Evolutionary conservation across 306 rosid genomes (phyloP).

Genomic region (Lathyrus sativus): DNA sequence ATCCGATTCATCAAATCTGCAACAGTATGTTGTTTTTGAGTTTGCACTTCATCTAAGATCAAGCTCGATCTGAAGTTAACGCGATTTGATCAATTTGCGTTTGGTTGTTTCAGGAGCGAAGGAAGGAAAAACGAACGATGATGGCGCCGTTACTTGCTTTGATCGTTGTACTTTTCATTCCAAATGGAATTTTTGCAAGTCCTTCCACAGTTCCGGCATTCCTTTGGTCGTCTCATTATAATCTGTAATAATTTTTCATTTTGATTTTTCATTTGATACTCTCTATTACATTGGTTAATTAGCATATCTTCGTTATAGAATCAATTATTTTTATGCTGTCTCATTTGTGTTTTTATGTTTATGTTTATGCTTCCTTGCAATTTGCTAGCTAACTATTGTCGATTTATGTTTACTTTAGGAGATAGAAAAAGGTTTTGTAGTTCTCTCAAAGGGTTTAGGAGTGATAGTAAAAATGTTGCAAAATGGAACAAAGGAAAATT

Average conservation of each 20-base stretch:
- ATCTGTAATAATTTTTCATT: constrained; percentile 23
- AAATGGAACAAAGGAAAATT: constrained; percentile 2
- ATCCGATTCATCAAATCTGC: background rate
- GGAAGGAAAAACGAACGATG: constrained; percentile 23
- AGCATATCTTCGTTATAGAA: background rate
- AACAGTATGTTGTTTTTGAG: background rate
- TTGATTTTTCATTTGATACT: background rate
- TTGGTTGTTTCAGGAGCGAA: constrained; percentile 34
- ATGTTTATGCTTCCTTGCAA: background rate
- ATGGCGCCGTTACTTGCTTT: constrained; percentile 46
- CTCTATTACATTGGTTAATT: background rate
- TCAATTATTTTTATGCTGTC: background rate
- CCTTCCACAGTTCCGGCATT: constrained; percentile 83
- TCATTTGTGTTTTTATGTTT: constrained; percentile 21
- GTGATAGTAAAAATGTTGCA: background rate
- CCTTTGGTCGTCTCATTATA: constrained; percentile 77
- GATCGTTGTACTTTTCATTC: constrained; percentile 44
- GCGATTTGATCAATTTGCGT: background rate
- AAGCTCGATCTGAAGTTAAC: constrained; percentile 4
- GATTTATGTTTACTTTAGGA: constrained; percentile 22
- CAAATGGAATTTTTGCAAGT: constrained; percentile 40
- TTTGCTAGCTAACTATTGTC: background rate
- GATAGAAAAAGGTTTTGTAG: background rate
- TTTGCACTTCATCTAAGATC: constrained; percentile 15
- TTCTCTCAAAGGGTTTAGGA: background rate